Percentiles rank a stretch among this genome's conserved stretches.
phyloP scores from a whole-genome alignment of 768 basidiomycete genomes.

The Amanita pallidorosea region DNA sequence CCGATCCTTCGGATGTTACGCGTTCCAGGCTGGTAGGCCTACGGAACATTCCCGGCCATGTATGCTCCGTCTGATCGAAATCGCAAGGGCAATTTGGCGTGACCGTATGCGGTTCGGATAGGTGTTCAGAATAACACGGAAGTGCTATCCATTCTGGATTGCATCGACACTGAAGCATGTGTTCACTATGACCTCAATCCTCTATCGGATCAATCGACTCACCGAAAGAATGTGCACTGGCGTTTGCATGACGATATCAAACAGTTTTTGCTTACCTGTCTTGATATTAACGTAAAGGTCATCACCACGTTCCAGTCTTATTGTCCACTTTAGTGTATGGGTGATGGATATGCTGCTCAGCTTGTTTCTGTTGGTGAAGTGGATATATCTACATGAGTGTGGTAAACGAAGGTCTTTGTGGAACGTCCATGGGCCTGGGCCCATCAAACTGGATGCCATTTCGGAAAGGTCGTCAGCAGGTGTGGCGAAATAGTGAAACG shows the following conservation, averaged over 20 bases:
- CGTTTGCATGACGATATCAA: slow-evolving; percentile 79
- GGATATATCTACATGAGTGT: slow-evolving; percentile 44
- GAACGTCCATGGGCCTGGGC: slow-evolving; percentile 83
- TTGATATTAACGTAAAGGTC: slow-evolving; percentile 50
- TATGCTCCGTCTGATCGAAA: slow-evolving; percentile 7
- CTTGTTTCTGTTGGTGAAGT: slow-evolving; percentile 74
- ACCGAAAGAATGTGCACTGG: slow-evolving; percentile 86
- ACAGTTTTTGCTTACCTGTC: slow-evolving; percentile 66
- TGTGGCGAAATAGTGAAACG: slow-evolving; percentile 41
- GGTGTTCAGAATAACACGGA: slow-evolving; percentile 57
- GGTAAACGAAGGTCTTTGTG: slow-evolving; percentile 64
- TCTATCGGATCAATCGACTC: slow-evolving; percentile 17
- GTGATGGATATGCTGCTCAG: slow-evolving; percentile 63
- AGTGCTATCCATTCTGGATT: slow-evolving; percentile 72
- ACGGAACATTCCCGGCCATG: slow-evolving; percentile 6
- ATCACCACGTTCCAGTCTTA: slow-evolving; percentile 78
- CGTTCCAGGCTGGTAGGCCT: slow-evolving; percentile 17
- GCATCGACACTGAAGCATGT: slow-evolving; percentile 54
- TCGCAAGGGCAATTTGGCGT: slow-evolving; percentile 39
- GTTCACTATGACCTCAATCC: background rate
- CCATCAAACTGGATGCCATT: slow-evolving; percentile 50
- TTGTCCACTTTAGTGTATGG: slow-evolving; percentile 72
- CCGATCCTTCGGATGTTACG: slow-evolving; percentile 21
- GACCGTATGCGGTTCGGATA: slow-evolving; percentile 23
- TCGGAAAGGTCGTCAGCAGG: slow-evolving; percentile 45